Percentiles rank a stretch among this genome's conserved stretches.
phyloP scores from a whole-genome alignment of 129 eudicot species.

The Helichrysum umbraculigerum region DNA sequence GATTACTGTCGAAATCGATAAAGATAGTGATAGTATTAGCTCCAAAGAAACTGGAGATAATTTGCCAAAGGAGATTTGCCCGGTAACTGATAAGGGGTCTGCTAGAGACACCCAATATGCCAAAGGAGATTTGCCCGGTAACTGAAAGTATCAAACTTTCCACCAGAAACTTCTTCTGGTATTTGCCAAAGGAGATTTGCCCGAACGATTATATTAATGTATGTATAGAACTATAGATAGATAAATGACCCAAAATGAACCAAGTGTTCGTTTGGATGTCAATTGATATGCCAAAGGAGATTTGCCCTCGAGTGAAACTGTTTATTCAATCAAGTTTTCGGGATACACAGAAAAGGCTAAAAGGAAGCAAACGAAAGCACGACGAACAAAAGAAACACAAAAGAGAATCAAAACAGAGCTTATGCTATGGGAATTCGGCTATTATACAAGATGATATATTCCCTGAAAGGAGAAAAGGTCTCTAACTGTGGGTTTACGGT shows the following conservation, averaged over 20 bases:
- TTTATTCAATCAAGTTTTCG: conserved; percentile 34
- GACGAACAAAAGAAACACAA: conserved; percentile 12
- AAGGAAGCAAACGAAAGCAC: conserved; percentile 15
- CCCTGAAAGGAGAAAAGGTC: conserved; percentile 15
- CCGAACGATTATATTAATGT: conserved; percentile 12
- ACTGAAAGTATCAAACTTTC: conserved; percentile 27
- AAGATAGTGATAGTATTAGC: conserved; percentile 38
- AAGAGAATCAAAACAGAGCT: conserved; percentile 20
- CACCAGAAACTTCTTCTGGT: conserved; percentile 47
- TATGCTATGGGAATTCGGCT: conserved; percentile 28
- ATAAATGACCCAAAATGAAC: conserved; percentile 45
- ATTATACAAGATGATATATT: conserved; percentile 24
- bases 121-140: conserved; percentile 72
- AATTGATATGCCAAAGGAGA: conserved; percentile 74
- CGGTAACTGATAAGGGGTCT: conserved; percentile 24
- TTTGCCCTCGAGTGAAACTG: conserved; percentile 50
- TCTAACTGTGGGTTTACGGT: conserved; percentile 17
- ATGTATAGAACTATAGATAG: not conserved
- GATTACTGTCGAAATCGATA: conserved; percentile 29
- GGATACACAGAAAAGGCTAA: conserved; percentile 8
- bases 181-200: conserved; percentile 81
- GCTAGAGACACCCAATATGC: conserved; percentile 38
- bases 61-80: conserved; percentile 70
- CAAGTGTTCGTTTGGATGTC: conserved; percentile 32
- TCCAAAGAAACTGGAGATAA: conserved; percentile 32